Evolutionary conservation across 345 rosid species (phyloP).

Genomic region (Passiflora organensis): DNA sequence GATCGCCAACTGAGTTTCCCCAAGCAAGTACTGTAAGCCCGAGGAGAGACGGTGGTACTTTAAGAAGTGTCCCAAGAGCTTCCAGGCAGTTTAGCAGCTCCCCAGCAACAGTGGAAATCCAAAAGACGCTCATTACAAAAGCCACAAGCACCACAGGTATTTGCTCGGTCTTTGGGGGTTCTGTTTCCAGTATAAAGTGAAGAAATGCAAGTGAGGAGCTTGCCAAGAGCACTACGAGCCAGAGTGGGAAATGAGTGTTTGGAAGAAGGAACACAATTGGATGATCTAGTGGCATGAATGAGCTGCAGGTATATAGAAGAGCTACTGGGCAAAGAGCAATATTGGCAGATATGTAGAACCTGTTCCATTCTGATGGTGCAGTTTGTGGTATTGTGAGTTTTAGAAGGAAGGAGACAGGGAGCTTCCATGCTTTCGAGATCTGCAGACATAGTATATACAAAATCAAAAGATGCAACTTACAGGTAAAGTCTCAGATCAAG

Average conservation of each 20-base stretch:
- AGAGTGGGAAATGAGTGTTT: slow-evolving; percentile 67
- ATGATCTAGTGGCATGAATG: slow-evolving; percentile 72
- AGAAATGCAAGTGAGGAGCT: slow-evolving; percentile 68
- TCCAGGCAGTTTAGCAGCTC: slow-evolving; percentile 85
- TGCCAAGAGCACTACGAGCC: slow-evolving; percentile 63
- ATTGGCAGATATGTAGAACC: slow-evolving; percentile 70
- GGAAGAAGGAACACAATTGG: slow-evolving; percentile 74
- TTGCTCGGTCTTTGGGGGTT: slow-evolving; percentile 85
- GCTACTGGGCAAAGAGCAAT: slow-evolving; percentile 75
- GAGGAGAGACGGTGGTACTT: slow-evolving; percentile 74
- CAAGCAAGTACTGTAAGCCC: slow-evolving; percentile 95
- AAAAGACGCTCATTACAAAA: slow-evolving; percentile 87
- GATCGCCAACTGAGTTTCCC: slow-evolving; percentile 98
- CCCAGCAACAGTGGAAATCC: slow-evolving; percentile 96
- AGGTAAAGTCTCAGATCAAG: no score
- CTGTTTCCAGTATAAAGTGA: slow-evolving; percentile 68
- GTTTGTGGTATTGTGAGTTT: slow-evolving; percentile 79
- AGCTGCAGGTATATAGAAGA: slow-evolving; percentile 71
- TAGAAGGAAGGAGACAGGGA: slow-evolving; percentile 60
- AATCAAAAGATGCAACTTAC: not conserved
- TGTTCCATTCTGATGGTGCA: slow-evolving; percentile 73
- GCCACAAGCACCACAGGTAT: slow-evolving; percentile 51
- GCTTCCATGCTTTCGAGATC: slow-evolving; percentile 71
- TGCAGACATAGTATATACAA: slow-evolving; percentile 26
- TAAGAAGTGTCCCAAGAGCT: slow-evolving; percentile 68